Base-by-base conservation (phyloP, 176 grass and related monocot species). In the Raddia distichophylla region DNA sequence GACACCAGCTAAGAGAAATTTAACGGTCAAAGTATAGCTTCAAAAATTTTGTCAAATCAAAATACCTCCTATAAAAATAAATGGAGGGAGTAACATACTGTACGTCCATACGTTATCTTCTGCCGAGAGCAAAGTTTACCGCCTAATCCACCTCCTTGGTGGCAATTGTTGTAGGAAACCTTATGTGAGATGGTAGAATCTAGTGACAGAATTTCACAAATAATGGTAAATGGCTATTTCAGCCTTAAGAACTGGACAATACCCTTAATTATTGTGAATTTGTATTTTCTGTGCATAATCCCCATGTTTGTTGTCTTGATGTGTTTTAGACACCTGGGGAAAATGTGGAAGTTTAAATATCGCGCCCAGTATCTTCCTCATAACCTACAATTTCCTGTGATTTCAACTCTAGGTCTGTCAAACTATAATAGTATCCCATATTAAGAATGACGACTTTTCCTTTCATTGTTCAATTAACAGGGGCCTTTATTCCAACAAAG, bases 401-500 rank as follows among this genome's bases (percentile, higher is more conserved):
- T 71, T 49, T 64, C 60, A 77, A 12, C 15, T 75, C 67, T 50
- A 72, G 71, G 72, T 10, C n/a, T n/a, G n/a, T n/a, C n/a, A 65
- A 52, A 60, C 5, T 69, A 14, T 20, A 22, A 49, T 43, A 66
- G 58, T 77, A 62, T 64, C 8, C 50, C 7, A 20, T 49, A 85
- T 43, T 67, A 65, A 59, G 27, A 82, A 86, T 61, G 19, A 73
- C 0, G 59, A 78, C 8, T 6, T 12, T 4, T 86, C 10, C 35
- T 82, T 80, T 47, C 55, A 35, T 14, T 64, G 13, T 74, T 73
- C 67, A 16, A 60, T 61, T 78, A 81, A 54, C 79, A 99, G 91
- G 91, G 96, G 27, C 96, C 93, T 78, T 75, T 99, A 47, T 99
- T 99, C 80, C 96, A 99, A 86, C 96, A 95, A 90, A 92, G 96